phyloP scores from a whole-genome alignment of 768 basidiomycete species.

The Amanita rimosa region DNA sequence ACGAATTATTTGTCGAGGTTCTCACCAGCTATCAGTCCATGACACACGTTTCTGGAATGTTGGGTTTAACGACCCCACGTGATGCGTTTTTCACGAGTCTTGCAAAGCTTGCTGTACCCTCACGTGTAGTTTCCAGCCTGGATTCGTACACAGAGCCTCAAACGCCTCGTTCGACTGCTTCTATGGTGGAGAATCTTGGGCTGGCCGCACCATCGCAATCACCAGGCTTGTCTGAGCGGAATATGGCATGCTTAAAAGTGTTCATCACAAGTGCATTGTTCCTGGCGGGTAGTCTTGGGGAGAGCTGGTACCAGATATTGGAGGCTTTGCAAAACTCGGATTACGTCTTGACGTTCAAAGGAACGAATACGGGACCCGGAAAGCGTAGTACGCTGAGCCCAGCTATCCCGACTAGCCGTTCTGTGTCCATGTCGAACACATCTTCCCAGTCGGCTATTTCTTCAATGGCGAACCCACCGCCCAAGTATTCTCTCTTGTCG shows the following conservation, averaged over 20 bases:
- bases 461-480: conserved; percentile 1
- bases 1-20: conserved; percentile 84
- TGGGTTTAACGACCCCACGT: conserved; percentile 77
- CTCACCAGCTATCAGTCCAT: conserved; percentile 75
- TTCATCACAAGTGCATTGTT: conserved; percentile 68
- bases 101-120: conserved; percentile 88
- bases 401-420: conserved; percentile 26
- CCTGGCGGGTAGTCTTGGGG: conserved; percentile 77
- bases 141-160: conserved; percentile 42
- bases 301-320: conserved; percentile 86
- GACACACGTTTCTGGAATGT: conserved; percentile 80
- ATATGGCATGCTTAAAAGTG: conserved; percentile 83
- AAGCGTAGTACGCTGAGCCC: conserved; percentile 21
- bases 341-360: conserved; percentile 70
- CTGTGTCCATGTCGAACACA: conserved; percentile 22
- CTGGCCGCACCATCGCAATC: conserved; percentile 39
- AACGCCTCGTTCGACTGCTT: conserved; percentile 48
- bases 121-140: conserved; percentile 76
- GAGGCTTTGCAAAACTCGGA: conserved; percentile 93
- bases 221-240: conserved; percentile 79
- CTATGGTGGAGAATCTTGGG: conserved; percentile 60
- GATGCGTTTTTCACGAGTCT: conserved; percentile 89
- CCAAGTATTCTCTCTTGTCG: conserved; percentile 49
- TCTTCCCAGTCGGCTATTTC: neutral
- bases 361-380: conserved; percentile 18